Base-by-base conservation (phyloP, 2,329 filamentous ascomycete species). In the Fusarium penzigii region DNA sequence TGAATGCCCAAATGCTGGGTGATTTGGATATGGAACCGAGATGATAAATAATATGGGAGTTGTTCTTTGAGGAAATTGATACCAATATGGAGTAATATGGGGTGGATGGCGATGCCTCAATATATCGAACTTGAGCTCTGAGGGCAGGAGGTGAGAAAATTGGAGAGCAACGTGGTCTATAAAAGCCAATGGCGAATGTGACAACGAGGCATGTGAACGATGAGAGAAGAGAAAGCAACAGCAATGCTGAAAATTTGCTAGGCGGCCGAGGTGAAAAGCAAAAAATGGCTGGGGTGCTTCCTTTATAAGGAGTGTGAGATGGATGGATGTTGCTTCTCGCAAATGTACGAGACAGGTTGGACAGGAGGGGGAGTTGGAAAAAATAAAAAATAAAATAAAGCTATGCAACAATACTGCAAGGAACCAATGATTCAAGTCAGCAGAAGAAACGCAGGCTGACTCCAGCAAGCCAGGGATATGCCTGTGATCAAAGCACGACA, bases 401-500 rank as follows among this genome's bases (percentile, higher is more conserved):
- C 44, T 47, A 40, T 14, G 10, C 32, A 36, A 36, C 10, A 36
- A 36, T 6, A 11, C 45, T 50, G 45, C 49, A 56, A 40, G 47
- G 20, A 25, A 25, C 40, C 45, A 53, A 57, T 57, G 56, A 51
- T 56, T 48, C 55, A 53, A 57, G 49, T 42, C 48, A 57, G 48
- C 49, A 51, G 49, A 42, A 46, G 20, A 25, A 36, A 36, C 13
- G 32, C 32, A 36, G 32, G 32, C 32, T 12, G 32, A 14, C 39
- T 48, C 44, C 40, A 36, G 46, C 32, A 36, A 46, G 50, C 25
- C 58, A 59, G 54, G 53, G 58, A 58, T 58, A 49, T 50, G 55
- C 49, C 58, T 54, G 52, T 58, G 52, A 61, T 56, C 49, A 55
- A 55, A 48, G 39, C 57, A 58, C 51, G 39, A 49, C 53, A 61